Conservation (phyloP, 2,329 filamentous ascomycete species). For the Cordyceps tenuipes region DNA sequence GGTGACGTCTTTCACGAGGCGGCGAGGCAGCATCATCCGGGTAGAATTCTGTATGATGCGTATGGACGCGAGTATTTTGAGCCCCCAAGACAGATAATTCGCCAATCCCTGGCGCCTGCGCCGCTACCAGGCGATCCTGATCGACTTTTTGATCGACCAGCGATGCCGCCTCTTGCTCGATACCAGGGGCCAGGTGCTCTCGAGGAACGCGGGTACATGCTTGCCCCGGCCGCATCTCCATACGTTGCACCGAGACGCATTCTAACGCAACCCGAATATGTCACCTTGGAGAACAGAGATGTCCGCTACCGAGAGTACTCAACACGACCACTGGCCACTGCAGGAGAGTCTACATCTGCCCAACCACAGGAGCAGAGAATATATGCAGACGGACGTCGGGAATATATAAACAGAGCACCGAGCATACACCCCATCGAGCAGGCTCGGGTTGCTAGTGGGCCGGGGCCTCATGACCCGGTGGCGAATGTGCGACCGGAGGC, state of each 20-base stretch:
- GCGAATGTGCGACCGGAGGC: slow-evolving; percentile 34
- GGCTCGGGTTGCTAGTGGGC: slow-evolving; percentile 32
- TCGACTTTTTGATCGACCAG: slow-evolving; percentile 57
- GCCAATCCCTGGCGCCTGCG: slow-evolving; percentile 47
- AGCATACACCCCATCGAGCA: slow-evolving; percentile 49
- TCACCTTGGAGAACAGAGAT: slow-evolving; percentile 41
- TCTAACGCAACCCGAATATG: slow-evolving; percentile 54
- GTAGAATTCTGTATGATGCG: slow-evolving; percentile 71
- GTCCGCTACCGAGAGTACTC: slow-evolving; percentile 53
- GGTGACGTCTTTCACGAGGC: slow-evolving; percentile 43
- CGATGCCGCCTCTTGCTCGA: slow-evolving; percentile 43
- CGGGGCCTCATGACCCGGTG: slow-evolving; percentile 34
- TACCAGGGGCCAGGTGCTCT: slow-evolving; percentile 38
- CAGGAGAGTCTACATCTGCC: slow-evolving; percentile 40
- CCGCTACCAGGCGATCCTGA: slow-evolving; percentile 40
- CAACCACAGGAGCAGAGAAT: slow-evolving; percentile 34
- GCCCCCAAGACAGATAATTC: slow-evolving; percentile 36
- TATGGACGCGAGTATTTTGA: slow-evolving; percentile 72
- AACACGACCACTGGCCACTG: slow-evolving; percentile 35
- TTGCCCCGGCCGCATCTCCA: slow-evolving; percentile 42
- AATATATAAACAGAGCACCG: slow-evolving; percentile 46
- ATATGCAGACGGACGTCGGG: slow-evolving; percentile 40
- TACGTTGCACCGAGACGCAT: slow-evolving; percentile 45
- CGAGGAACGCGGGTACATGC: slow-evolving; percentile 42
- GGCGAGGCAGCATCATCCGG: slow-evolving; percentile 44